Evolutionary conservation across 257 asterid genomes (phyloP).

Genomic region (Plantago major): DNA sequence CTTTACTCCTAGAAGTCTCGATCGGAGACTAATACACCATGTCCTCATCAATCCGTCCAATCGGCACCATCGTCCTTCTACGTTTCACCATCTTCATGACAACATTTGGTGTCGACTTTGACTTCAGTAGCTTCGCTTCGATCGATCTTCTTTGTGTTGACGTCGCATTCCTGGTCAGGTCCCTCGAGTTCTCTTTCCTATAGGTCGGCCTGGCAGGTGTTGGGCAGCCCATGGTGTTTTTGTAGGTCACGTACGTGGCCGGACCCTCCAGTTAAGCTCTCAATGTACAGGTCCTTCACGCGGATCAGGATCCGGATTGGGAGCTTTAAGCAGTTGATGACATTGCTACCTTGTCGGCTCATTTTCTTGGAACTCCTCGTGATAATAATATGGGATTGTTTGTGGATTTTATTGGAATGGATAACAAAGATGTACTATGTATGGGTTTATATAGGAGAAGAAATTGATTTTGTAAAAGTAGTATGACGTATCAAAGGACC

Average conservation of each 20-base stretch:
- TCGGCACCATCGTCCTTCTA: background rate
- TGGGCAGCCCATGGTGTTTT: conserved; percentile 10
- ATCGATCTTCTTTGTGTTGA: background rate
- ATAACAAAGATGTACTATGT: no score
- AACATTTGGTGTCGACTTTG: background rate
- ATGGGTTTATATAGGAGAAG: no score
- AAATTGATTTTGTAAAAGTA: no score
- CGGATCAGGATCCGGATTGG: background rate
- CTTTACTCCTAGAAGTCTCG: no score
- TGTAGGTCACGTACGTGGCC: conserved; percentile 2
- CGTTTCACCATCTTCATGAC: background rate
- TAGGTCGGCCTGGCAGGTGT: background rate
- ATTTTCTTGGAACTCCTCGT: no score
- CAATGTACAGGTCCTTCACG: background rate
- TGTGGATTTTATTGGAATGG: no score
- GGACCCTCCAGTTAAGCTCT: background rate
- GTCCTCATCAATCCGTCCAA: background rate
- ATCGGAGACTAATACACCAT: background rate
- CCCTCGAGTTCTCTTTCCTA: no score
- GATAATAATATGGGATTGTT: no score
- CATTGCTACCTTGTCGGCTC: background rate
- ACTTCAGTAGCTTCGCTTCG: background rate
- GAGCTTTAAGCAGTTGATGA: background rate
- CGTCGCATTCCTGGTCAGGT: background rate
- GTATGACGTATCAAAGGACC: no score